These are phyloP conservation scores for Eucalyptus tenuipes DNA, from an alignment of 345 rosid genomes.

Conservation along the genomic window DNA sequence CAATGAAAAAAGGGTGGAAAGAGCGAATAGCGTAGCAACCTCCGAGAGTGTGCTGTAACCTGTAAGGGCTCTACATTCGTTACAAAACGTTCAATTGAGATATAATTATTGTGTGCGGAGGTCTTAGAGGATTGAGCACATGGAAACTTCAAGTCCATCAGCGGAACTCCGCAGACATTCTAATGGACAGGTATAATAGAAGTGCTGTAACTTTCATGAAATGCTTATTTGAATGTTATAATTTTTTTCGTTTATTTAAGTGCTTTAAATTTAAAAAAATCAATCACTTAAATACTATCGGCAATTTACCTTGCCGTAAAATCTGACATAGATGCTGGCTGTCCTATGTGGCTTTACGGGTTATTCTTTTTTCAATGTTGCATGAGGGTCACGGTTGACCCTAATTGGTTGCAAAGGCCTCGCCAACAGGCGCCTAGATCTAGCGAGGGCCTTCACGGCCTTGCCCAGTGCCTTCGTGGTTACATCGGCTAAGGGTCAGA, in stretches of 20 bases:
- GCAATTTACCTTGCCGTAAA: fast-evolving
- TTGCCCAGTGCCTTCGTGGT: too few species aligned
- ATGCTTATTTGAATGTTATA: too few species aligned
- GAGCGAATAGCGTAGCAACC: not conserved
- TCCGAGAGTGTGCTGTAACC: not conserved
- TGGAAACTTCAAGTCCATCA: not conserved
- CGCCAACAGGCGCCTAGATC: not conserved
- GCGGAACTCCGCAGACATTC: fast-evolving
- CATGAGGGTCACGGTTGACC: too few species aligned
- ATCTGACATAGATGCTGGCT: fast-evolving
- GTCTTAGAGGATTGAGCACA: not conserved
- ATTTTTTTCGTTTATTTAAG: too few species aligned
- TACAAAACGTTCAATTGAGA: not conserved
- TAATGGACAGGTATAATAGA: too few species aligned
- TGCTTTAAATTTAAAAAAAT: fast-evolving
- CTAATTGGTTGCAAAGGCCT: too few species aligned
- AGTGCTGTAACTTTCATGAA: fast-evolving
- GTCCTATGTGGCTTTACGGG: fast-evolving
- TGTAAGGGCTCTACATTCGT: not conserved
- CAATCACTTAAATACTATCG: fast-evolving
- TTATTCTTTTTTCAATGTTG: fast-evolving
- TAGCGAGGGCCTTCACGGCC: too few species aligned
- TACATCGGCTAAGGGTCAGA: fast-evolving
- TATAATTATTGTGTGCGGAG: too few species aligned
- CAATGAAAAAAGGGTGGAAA: not conserved